Base-by-base conservation (phyloP, 2,329 filamentous ascomycete species). In the Zopfia rhizophila region DNA sequence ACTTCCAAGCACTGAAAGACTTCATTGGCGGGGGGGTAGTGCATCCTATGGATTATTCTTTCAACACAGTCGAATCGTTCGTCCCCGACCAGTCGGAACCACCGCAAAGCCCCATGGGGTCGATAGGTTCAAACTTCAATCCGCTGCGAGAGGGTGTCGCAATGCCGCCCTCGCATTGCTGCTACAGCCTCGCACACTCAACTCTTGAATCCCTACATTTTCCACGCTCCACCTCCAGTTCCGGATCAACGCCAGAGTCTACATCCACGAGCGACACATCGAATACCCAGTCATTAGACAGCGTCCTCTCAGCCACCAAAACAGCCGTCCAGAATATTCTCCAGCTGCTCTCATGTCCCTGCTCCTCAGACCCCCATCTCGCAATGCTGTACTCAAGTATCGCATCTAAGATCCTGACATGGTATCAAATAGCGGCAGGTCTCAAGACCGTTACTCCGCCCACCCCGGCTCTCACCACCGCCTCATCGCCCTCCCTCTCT, bases 341-440 rank as follows among this genome's bases (percentile, higher is more conserved):
- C 8, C 53, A 66, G 30, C 57, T 68, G 5, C 58, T 69, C 32
- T 38, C 43, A 14, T 69, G 66, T 45, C 51, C 61, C 11, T 69
- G 66, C 51, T 62, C 65, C 2, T 61, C 60, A 11, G 58, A 68
- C 32, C 63, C 66, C 3, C 66, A 69, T 35, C 60, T 68, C 18
- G 65, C 64, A 6, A 68, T 68, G 64, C 58, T 69, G 3, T 69
- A 68, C 55, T 61, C 61, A 4, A 67, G 64, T 52, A 69, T 69
- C 41, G 58, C 61, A 17, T 60, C 57, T 25, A 68, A 67, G 42
- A 62, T 68, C 43, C 18, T 69, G 19, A 58, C 57, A 18, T 69
- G 65, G 66, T 69, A 67, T 25, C 61, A 64, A 14, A 65, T 64
- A 11, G 61, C 63, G 7, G 63, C 56, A 2, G 63, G 63, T 18